phyloP scores from a whole-genome alignment of 2,329 filamentous ascomycete genomes.

The Knufia fluminis region DNA sequence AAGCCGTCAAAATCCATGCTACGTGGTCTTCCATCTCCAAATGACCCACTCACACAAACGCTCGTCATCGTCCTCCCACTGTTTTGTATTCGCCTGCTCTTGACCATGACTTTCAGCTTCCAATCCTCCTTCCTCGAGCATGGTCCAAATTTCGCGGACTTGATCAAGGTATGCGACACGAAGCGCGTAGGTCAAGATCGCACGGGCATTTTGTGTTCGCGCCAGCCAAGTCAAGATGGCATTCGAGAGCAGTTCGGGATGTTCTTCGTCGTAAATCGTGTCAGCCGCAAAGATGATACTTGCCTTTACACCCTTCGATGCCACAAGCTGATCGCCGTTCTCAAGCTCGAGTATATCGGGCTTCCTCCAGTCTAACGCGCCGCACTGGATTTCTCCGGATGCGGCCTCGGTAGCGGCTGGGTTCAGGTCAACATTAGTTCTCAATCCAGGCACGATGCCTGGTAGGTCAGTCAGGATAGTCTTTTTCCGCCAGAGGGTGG shows the following conservation, averaged over 20 bases:
- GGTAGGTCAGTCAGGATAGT: conserved; percentile 76
- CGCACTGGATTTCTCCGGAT: conserved; percentile 23
- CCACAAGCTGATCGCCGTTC: conserved; percentile 10
- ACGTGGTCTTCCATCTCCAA: conserved; percentile 31
- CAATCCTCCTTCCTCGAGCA: conserved; percentile 30
- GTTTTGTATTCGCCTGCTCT: conserved; percentile 37
- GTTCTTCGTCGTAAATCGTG: conserved; percentile 34
- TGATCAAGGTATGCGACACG: conserved; percentile 36
- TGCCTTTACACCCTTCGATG: conserved; percentile 23
- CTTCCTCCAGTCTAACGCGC: conserved; percentile 32
- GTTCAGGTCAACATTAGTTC: conserved; percentile 62
- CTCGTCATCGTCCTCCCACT: conserved; percentile 38
- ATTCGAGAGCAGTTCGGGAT: conserved; percentile 30
- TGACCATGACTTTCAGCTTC: conserved; percentile 35
- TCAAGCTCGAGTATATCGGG: conserved; percentile 22
- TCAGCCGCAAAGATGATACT: conserved; percentile 35
- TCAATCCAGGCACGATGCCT: conserved; percentile 70
- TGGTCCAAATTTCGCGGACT: conserved; percentile 34
- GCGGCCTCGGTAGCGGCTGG: conserved; percentile 65
- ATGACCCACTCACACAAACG: conserved; percentile 41
- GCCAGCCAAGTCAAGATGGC: conserved; percentile 31
- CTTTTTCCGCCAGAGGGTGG: conserved; percentile 55
- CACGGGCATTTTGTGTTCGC: conserved; percentile 23
- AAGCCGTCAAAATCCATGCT: too few species aligned
- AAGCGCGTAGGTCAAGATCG: conserved; percentile 33